These are phyloP conservation scores for Ophiosphaerella korrae DNA, from an alignment of 2,329 filamentous ascomycete species.

Conservation along the genomic window DNA sequence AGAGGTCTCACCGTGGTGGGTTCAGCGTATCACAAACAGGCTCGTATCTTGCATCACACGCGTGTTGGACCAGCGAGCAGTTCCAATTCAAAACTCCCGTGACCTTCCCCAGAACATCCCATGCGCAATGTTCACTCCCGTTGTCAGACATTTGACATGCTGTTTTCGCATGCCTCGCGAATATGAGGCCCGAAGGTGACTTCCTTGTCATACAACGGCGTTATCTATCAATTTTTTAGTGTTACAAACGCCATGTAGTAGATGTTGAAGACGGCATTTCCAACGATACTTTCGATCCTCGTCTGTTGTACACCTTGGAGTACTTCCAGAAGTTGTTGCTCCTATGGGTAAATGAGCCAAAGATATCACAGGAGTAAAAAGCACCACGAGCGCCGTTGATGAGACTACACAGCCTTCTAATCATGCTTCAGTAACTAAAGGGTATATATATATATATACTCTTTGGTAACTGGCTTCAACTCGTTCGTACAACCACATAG, in stretches of 20 bases:
- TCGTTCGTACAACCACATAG: too few relatives aligned
- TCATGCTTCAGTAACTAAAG: too few relatives aligned
- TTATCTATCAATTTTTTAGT: neutral
- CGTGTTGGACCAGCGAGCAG: conserved; percentile 4
- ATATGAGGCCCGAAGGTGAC: conserved; percentile 9
- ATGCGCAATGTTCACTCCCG: conserved; percentile 19
- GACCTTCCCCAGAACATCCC: conserved; percentile 16
- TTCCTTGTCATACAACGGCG: neutral
- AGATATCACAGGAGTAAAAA: too few relatives aligned
- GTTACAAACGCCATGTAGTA: neutral
- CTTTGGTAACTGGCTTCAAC: too few relatives aligned
- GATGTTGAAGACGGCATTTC: neutral
- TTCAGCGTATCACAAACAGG: neutral
- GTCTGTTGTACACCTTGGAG: conserved; percentile 2
- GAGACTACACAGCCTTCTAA: too few relatives aligned
- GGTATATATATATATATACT: too few relatives aligned
- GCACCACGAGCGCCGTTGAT: too few relatives aligned
- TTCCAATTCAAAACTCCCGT: conserved; percentile 4
- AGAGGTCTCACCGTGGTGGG: neutral
- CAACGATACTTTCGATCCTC: neutral
- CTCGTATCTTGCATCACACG: neutral
- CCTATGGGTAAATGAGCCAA: too few relatives aligned
- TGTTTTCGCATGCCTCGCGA: conserved; percentile 14
- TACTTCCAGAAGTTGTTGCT: neutral
- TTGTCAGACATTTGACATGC: conserved; percentile 13